Percentiles rank a stretch among this genome's conserved stretches.
Evolutionary conservation across 2,329 filamentous ascomycete species (phyloP).

Genomic region (Colletotrichum cereale): DNA sequence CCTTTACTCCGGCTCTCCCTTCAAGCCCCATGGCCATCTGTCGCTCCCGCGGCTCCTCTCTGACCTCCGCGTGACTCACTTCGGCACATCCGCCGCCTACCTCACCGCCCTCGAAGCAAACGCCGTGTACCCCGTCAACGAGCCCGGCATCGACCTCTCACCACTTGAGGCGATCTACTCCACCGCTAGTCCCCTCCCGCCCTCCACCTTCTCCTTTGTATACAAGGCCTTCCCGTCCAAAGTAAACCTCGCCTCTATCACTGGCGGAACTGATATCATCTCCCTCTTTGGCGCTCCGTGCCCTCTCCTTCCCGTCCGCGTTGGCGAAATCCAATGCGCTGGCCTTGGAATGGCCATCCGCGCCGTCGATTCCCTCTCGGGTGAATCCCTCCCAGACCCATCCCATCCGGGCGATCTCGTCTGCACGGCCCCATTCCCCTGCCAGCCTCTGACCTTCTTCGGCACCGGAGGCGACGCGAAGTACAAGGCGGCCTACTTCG

Average conservation of each 20-base stretch:
- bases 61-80: constrained; percentile 86
- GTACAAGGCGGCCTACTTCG: constrained; percentile 89
- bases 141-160: constrained; percentile 68
- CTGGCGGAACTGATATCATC: constrained; percentile 96
- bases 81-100: constrained; percentile 95
- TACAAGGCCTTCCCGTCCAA: constrained; percentile 83
- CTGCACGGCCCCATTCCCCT: constrained; percentile 87
- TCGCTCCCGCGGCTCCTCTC: constrained; percentile 87
- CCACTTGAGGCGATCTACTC: constrained; percentile 89
- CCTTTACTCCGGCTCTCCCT: constrained; percentile 93
- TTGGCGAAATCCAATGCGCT: constrained; percentile 82
- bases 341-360: constrained; percentile 84
- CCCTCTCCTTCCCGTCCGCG: constrained; percentile 77
- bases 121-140: constrained; percentile 68
- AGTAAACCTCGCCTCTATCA: constrained; percentile 94
- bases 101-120: constrained; percentile 91
- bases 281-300: constrained; percentile 92
- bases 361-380: constrained; percentile 69
- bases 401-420: constrained; percentile 88
- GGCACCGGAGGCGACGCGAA: constrained; percentile 78
- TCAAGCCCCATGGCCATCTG: constrained; percentile 81
- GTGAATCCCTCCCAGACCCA: constrained; percentile 62
- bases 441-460: constrained; percentile 92
- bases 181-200: constrained; percentile 91
- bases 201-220: constrained; percentile 92